These are phyloP conservation scores for Brassica carinata DNA, from an alignment of 345 rosid genomes.

Conservation along the genomic window DNA sequence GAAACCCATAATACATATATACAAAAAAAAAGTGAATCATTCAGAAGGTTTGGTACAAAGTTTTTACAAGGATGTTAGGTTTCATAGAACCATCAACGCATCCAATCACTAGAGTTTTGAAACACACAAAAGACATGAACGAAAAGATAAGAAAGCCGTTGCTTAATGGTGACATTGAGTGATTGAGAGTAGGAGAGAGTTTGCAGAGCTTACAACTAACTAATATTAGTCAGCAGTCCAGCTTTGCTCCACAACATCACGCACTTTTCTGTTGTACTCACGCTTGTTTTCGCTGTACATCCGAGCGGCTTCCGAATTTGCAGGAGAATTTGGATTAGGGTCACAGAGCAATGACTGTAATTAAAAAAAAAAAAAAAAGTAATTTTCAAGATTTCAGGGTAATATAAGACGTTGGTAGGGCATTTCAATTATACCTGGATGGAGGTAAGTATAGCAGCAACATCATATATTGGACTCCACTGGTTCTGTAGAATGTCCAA, in stretches of 20 bases:
- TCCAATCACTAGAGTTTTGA: conserved; percentile 24
- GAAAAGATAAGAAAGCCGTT: conserved; percentile 29
- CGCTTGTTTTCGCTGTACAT: conserved; percentile 80
- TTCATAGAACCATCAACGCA: conserved; percentile 32
- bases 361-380: background rate
- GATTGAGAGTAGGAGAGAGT: conserved; percentile 19
- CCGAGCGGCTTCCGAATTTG: conserved; percentile 83
- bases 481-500: conserved; percentile 95
- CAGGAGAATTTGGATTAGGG: conserved; percentile 87
- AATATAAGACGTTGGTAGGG: background rate
- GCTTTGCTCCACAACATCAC: conserved; percentile 76
- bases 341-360: conserved; percentile 75
- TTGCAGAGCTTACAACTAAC: conserved; percentile 34
- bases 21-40: conserved; percentile 22
- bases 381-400: background rate
- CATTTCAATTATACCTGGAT: conserved; percentile 62
- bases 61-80: conserved; percentile 24
- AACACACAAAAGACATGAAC: conserved; percentile 24
- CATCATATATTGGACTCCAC: conserved; percentile 99
- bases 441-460: conserved; percentile 94
- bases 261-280: conserved; percentile 73
- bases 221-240: conserved; percentile 68
- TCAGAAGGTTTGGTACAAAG: conserved; percentile 30
- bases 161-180: conserved; percentile 22
- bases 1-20: conserved; percentile 19